Conservation (phyloP, 2,329 filamentous ascomycete species). For the Hypoxylon sp. region DNA sequence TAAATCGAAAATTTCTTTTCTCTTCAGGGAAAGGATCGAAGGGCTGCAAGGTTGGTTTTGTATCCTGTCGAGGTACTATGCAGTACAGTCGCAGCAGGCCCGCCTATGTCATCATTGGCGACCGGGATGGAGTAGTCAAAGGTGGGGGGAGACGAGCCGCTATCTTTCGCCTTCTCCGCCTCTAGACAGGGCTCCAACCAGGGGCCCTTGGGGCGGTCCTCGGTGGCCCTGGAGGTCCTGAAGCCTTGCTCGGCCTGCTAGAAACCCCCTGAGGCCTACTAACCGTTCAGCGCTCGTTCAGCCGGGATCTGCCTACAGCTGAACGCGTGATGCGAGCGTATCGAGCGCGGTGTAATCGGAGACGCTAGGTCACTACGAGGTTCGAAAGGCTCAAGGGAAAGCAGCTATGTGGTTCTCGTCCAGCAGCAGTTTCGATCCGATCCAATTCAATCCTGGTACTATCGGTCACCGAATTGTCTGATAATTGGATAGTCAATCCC, state of each 20-base stretch:
- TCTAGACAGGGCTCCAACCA: not conserved
- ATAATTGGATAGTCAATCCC: conserved; percentile 13
- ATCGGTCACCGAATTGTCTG: not conserved
- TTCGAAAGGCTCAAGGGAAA: not conserved
- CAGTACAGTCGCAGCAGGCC: conserved; percentile 9
- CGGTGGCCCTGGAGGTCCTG: no score
- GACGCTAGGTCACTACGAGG: conserved; percentile 7
- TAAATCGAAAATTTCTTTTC: conserved; percentile 2
- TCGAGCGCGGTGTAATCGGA: conserved; percentile 5
- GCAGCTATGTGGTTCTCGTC: not conserved
- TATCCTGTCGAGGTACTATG: conserved; percentile 11
- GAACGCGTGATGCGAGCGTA: conserved; percentile 20
- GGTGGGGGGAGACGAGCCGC: conserved; percentile 29
- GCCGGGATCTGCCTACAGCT: conserved; percentile 26
- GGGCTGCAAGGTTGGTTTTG: conserved; percentile 2
- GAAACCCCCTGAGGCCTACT: conserved; percentile 7
- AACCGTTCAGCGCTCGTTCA: conserved; percentile 6
- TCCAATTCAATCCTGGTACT: not conserved
- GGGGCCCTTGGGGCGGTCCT: no score
- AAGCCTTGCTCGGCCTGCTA: no score
- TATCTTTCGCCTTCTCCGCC: conserved; percentile 2
- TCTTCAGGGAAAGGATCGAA: conserved; percentile 6
- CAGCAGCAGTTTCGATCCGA: not conserved
- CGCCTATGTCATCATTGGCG: conserved; percentile 27
- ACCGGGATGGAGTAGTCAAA: conserved; percentile 14